A percentile compares a stretch with the other conserved stretches of the same genome.
These are phyloP conservation scores for Geotrichum candidum DNA, from an alignment of 1,139 yeast species.

Conservation along the genomic window DNA sequence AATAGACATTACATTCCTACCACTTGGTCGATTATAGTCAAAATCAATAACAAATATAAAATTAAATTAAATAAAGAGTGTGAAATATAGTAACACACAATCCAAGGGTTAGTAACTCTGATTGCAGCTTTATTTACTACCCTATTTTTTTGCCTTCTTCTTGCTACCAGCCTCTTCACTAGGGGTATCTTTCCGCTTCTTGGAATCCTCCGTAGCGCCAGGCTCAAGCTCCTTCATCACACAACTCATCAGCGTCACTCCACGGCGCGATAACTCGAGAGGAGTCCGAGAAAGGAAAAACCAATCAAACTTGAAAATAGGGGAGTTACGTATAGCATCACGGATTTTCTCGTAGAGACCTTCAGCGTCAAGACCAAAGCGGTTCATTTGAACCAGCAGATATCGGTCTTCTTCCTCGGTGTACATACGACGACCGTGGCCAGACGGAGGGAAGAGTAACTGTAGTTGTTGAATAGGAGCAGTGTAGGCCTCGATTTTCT, in stretches of 20 bases:
- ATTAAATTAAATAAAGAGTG: no score
- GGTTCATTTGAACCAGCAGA: conserved; percentile 63
- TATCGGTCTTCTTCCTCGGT: conserved; percentile 85
- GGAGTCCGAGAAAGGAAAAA: conserved; percentile 79
- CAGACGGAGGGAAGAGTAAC: conserved; percentile 75
- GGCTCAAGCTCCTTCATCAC: conserved; percentile 69
- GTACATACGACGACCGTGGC: conserved; percentile 78
- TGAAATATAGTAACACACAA: no score
- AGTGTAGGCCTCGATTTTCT: conserved; percentile 55
- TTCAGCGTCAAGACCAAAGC: conserved; percentile 68
- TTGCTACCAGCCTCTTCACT: neutral
- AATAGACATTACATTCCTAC: no score
- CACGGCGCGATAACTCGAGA: conserved; percentile 75
- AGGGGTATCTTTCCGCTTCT: neutral
- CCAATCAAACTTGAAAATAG: conserved; percentile 84
- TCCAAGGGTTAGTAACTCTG: no score
- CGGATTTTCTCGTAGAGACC: conserved; percentile 69
- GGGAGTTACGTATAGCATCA: conserved; percentile 66
- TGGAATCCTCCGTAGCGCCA: conserved; percentile 26
- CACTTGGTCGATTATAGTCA: no score
- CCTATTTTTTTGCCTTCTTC: neutral
- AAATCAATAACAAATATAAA: no score
- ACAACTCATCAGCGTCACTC: conserved; percentile 70
- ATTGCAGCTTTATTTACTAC: neutral
- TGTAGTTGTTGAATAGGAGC: conserved; percentile 73